These are phyloP conservation scores for Firmiana major DNA, from an alignment of 345 rosid genomes.

Conservation along the genomic window DNA sequence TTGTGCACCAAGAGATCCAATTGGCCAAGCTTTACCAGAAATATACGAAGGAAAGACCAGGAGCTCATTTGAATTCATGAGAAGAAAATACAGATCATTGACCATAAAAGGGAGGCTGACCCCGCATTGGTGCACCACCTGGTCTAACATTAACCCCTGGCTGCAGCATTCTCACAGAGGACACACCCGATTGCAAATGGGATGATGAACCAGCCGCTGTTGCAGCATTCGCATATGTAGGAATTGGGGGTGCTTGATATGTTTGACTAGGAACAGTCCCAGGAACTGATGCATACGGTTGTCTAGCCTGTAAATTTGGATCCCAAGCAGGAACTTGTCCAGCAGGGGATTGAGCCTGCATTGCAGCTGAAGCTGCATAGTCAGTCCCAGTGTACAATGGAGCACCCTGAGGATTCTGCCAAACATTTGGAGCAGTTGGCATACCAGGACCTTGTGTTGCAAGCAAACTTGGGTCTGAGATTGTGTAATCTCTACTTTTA, in stretches of 20 bases:
- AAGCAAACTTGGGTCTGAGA: slow-evolving; percentile 54
- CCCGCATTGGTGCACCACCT: slow-evolving; percentile 31
- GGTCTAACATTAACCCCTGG: slow-evolving; percentile 32
- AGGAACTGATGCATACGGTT: slow-evolving; percentile 26
- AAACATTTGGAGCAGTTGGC: slow-evolving; percentile 41
- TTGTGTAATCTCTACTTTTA: slow-evolving; percentile 92
- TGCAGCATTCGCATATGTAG: slow-evolving; percentile 27
- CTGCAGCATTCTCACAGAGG: slow-evolving; percentile 29
- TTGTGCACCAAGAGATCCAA: neutral
- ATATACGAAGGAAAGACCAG: neutral
- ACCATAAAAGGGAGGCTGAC: slow-evolving; percentile 38
- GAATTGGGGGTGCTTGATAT: slow-evolving; percentile 26
- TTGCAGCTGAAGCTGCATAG: slow-evolving; percentile 34
- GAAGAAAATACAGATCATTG: slow-evolving; percentile 22
- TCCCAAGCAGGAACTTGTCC: slow-evolving; percentile 51
- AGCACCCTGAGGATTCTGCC: slow-evolving; percentile 61
- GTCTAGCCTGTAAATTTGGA: slow-evolving; percentile 33
- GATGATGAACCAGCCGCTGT: slow-evolving; percentile 38
- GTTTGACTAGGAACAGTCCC: slow-evolving; percentile 37
- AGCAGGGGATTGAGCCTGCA: slow-evolving; percentile 32
- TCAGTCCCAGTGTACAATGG: slow-evolving; percentile 40
- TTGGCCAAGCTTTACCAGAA: neutral
- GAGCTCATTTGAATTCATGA: neutral
- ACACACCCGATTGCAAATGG: slow-evolving; percentile 20
- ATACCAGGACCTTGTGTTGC: slow-evolving; percentile 45